phyloP scores from a whole-genome alignment of 1,284 basidiomycete genomes.

The Blastosporella zonata region DNA sequence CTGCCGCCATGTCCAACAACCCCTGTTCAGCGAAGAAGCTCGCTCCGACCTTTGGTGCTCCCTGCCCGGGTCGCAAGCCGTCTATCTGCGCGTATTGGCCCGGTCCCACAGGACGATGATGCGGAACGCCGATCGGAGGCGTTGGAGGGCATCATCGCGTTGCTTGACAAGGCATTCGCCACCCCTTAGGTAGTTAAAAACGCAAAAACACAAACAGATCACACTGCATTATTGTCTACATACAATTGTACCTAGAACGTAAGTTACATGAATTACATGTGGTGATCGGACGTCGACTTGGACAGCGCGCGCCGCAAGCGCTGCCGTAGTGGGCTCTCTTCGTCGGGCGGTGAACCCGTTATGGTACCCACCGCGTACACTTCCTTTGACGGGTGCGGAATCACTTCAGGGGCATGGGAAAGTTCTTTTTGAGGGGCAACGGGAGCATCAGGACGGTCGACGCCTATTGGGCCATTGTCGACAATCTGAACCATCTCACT shows the following conservation, averaged over 20 bases:
- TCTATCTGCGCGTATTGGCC: neutral
- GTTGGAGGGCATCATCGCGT: constrained; percentile 18
- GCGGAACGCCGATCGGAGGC: constrained; percentile 1
- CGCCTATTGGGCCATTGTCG: constrained; percentile 34
- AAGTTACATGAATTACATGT: neutral
- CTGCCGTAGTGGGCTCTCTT: constrained; percentile 23
- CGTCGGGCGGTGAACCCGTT: constrained; percentile 10
- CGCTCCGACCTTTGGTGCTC: constrained; percentile 14
- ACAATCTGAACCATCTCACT: constrained; percentile 67
- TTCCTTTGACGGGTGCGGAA: constrained; percentile 8
- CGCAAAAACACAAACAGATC: neutral
- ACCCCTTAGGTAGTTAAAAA: neutral
- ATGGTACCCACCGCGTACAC: constrained; percentile 16
- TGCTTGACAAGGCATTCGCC: constrained; percentile 9
- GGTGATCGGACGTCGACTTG: constrained; percentile 17
- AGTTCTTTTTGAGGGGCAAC: constrained; percentile 4
- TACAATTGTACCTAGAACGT: neutral
- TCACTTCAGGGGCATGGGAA: neutral
- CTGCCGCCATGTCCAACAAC: neutral
- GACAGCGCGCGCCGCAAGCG: constrained; percentile 23
- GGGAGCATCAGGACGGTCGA: constrained; percentile 15
- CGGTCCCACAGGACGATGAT: neutral
- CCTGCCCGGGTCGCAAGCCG: constrained; percentile 17
- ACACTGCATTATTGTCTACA: constrained; percentile 1
- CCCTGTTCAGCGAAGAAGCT: neutral